Percentiles rank a stretch among this genome's conserved stretches.
Evolutionary conservation across 768 basidiomycete species (phyloP).

Genomic region (Lepiota venenata): DNA sequence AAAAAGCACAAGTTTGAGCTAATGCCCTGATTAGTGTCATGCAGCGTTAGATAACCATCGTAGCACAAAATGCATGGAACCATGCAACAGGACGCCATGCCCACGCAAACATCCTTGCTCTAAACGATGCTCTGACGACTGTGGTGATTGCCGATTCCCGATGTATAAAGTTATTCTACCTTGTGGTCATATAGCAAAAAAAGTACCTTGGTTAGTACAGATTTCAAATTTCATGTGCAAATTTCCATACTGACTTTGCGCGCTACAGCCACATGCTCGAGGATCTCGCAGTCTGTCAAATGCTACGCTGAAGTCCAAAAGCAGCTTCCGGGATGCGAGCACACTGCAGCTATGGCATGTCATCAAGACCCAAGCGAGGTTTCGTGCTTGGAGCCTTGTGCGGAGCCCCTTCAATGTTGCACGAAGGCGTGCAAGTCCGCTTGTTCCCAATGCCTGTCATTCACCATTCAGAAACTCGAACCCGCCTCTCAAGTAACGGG

Average conservation of each 20-base stretch:
- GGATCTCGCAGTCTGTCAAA: constrained; percentile 33
- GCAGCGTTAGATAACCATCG: constrained; percentile 55
- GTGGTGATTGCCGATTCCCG: constrained; percentile 50
- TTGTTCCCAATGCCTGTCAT: constrained; percentile 48
- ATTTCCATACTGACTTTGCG: not conserved
- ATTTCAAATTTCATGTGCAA: not conserved
- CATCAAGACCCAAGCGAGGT: constrained; percentile 35
- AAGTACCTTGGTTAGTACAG: constrained; percentile 46
- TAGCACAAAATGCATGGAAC: constrained; percentile 40
- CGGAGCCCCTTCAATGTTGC: constrained; percentile 48
- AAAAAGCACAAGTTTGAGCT: not conserved
- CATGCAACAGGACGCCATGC: constrained; percentile 48
- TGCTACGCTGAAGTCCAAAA: constrained; percentile 45
- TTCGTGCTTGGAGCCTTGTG: constrained; percentile 41
- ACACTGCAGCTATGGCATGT: constrained; percentile 44
- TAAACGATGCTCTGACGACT: constrained; percentile 45
- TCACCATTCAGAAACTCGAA: constrained; percentile 17
- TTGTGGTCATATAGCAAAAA: constrained; percentile 48
- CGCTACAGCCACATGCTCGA: constrained; percentile 42
- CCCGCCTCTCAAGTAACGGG: not conserved
- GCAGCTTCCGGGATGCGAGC: constrained; percentile 50
- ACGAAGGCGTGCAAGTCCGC: constrained; percentile 41
- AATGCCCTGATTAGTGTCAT: constrained; percentile 44
- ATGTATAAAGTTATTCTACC: constrained; percentile 46
- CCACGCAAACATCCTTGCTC: constrained; percentile 55